phyloP scores from a whole-genome alignment of 352 stramenopile genomes.

The Bremia lactucae region DNA sequence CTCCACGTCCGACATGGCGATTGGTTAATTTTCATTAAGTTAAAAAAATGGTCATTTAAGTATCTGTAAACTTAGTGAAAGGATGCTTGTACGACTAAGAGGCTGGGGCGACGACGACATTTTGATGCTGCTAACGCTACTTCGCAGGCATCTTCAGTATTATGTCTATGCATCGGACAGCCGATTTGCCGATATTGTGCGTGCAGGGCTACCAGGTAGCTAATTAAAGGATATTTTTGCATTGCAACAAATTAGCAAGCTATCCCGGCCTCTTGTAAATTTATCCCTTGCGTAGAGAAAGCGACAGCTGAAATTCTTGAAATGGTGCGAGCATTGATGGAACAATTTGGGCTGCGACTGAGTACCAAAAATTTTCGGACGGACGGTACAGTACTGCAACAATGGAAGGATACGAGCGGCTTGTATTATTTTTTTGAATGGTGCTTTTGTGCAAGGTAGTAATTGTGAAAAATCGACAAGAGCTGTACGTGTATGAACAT shows the following conservation, averaged over 20 bases:
- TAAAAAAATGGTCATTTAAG: too few species aligned
- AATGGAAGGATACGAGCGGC: too few species aligned
- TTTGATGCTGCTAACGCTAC: slow-evolving; percentile 34
- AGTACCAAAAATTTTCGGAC: slow-evolving; percentile 60
- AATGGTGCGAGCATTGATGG: slow-evolving; percentile 43
- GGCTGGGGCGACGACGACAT: slow-evolving; percentile 48
- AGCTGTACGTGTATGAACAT: slow-evolving; percentile 50
- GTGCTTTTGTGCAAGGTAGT: slow-evolving; percentile 1
- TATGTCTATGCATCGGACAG: slow-evolving; percentile 52
- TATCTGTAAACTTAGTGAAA: too few species aligned
- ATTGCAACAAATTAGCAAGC: background rate
- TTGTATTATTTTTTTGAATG: too few species aligned
- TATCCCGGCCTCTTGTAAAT: too few species aligned
- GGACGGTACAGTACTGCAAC: slow-evolving; percentile 26
- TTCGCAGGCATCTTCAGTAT: slow-evolving; percentile 38
- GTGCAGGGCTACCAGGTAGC: slow-evolving; percentile 29
- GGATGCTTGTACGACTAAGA: slow-evolving; percentile 20
- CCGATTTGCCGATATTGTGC: slow-evolving; percentile 32
- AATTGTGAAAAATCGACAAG: slow-evolving; percentile 24
- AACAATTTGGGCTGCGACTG: slow-evolving; percentile 42
- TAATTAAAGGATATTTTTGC: background rate
- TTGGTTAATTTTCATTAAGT: slow-evolving; percentile 7
- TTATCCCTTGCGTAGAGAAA: slow-evolving; percentile 34
- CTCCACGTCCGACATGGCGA: slow-evolving; percentile 26
- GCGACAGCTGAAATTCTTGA: slow-evolving; percentile 25